Evolutionary conservation across 2,329 filamentous ascomycete genomes (phyloP).

Genomic region (Daldinia sp.): DNA sequence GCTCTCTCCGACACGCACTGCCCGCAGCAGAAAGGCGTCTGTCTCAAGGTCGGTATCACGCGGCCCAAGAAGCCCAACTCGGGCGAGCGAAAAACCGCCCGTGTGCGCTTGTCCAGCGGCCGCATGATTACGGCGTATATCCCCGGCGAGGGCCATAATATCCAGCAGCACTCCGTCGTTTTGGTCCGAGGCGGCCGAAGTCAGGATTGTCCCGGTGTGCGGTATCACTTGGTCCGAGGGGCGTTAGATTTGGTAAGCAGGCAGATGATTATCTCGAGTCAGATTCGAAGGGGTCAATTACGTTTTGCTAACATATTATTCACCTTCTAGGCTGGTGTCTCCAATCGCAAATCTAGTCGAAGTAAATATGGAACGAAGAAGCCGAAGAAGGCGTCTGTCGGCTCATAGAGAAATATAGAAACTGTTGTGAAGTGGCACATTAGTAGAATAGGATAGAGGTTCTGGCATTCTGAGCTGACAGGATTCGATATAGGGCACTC

Average conservation of each 20-base stretch:
- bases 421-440: background rate
- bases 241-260: constrained; percentile 88
- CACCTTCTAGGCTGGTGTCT: constrained; percentile 81
- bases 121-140: constrained; percentile 94
- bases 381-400: constrained; percentile 82
- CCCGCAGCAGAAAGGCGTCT: constrained; percentile 94
- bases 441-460: background rate
- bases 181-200: constrained; percentile 91
- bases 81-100: constrained; percentile 93
- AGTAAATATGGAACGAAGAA: constrained; percentile 99
- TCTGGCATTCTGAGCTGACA: background rate
- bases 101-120: constrained; percentile 88
- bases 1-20: constrained; percentile 77
- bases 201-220: constrained; percentile 98
- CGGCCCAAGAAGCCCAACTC: constrained; percentile 99
- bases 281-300: too few species aligned
- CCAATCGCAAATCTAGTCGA: constrained; percentile 82
- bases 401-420: constrained; percentile 46
- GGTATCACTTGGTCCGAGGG: constrained; percentile 92
- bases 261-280: background rate
- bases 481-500: background rate
- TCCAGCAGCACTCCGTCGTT: constrained; percentile 98
- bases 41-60: constrained; percentile 90
- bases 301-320: constrained; percentile 30
- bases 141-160: constrained; percentile 97